These are phyloP conservation scores for Thelonectria olida DNA, from an alignment of 2,329 filamentous ascomycete species.

Conservation along the genomic window DNA sequence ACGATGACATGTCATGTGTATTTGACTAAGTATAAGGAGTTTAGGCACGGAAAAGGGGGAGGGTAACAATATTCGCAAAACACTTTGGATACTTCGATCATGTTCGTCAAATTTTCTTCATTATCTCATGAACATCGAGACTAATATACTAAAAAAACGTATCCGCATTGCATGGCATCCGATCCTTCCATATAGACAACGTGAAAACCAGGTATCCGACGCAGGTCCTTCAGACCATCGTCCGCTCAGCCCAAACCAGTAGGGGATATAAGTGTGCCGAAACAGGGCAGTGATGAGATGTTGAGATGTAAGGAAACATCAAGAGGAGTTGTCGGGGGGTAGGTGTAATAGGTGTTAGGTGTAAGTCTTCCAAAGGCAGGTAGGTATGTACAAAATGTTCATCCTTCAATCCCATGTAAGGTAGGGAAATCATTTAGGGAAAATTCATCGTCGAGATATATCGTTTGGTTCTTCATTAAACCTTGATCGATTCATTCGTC, in stretches of 20 bases:
- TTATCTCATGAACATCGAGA: neutral
- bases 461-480: neutral
- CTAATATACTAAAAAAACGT: neutral
- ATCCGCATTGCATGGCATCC: neutral
- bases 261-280: neutral
- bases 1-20: neutral
- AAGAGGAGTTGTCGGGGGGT: too few species aligned
- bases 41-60: neutral
- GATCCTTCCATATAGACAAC: neutral
- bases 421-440: neutral
- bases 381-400: conserved; percentile 1
- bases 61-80: neutral
- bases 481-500: neutral
- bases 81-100: neutral
- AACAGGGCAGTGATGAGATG: neutral
- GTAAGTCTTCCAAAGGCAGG: conserved; percentile 1
- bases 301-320: conserved; percentile 3
- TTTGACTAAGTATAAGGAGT: neutral
- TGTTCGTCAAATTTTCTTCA: neutral
- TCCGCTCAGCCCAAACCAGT: neutral
- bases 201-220: neutral
- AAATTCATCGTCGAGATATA: conserved; percentile 2
- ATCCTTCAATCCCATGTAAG: neutral
- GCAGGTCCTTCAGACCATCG: neutral
- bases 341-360: neutral